Evolutionary conservation across 2,329 filamentous ascomycete species (phyloP), one percentile per base, ranked within the genome.

Genomic region (Neofusicoccum umdonicola): DNA sequence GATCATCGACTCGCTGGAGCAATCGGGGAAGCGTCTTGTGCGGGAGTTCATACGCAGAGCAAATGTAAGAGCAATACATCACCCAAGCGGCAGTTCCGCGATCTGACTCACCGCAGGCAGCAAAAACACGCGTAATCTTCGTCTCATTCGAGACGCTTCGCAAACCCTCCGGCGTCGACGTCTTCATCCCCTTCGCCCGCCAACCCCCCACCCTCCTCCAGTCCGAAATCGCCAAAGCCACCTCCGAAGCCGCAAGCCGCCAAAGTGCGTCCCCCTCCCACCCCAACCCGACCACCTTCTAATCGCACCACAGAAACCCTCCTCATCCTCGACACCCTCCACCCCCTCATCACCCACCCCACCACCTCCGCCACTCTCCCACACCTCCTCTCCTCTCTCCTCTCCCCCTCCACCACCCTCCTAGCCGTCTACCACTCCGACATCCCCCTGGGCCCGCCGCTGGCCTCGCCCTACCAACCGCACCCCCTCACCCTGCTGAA

Each of bases 351-450:
- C 39, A 78, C 84, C 31, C 72, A 80, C 2, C 78, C 83, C 67
- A 81, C 85, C 1, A 82, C 87, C 31, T 31, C 45, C 22, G 81
- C 87, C 48, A 31, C 22, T 22, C 44, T 7, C 81, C 92, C 9
- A 85, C 87, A 13, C 80, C 93, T 92, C 73, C 87, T 95, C 58
- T 90, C 88, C 27, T 87, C 85, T 64, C 83, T 89, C 65, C 85
- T 92, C 69, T 82, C 84, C 2, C 89, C 91, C 1, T 74, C 81
- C 35, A 85, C 88, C 41, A 93, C 91, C 5, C 83, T 97, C 47
- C 81, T 97, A 6, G 89, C 88, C 48, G 86, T 90, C 66, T 96
- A 96, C 76, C 95, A 98, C 80, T 82, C 85, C 61, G 94, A 98
- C 77, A 84, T 94, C 3, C 90, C 92, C 1, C 77, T 87, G 70